Conservation (phyloP, 306 rosid genomes). For the Urtica urens region DNA sequence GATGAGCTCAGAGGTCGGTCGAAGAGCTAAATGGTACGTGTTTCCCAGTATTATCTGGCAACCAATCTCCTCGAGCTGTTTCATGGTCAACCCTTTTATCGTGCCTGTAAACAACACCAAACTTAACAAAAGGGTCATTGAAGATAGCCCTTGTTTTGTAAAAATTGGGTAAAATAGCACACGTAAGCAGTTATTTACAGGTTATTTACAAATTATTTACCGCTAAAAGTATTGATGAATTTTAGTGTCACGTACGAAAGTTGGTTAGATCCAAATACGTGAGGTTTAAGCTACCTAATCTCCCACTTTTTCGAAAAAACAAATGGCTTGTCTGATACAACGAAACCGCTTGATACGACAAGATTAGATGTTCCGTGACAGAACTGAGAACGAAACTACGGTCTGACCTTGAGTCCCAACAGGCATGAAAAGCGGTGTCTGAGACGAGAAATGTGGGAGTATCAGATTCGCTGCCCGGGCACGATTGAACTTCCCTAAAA, state of each 20-base stretch:
- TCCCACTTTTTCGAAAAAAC: no score
- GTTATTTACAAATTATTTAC: no score
- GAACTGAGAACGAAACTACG: neutral
- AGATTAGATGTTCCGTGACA: no score
- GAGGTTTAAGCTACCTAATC: no score
- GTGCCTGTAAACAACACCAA: slow-evolving; percentile 49
- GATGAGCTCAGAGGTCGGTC: slow-evolving; percentile 90
- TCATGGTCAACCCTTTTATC: slow-evolving; percentile 68
- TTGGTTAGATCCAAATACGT: no score
- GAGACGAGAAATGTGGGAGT: slow-evolving; percentile 69
- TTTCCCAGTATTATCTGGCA: slow-evolving; percentile 96
- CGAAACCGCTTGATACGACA: neutral
- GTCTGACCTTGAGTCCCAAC: slow-evolving; percentile 88
- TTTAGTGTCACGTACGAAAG: no score
- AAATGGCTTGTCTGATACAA: no score
- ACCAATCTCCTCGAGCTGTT: slow-evolving; percentile 86
- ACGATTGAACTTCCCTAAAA: slow-evolving; percentile 80
- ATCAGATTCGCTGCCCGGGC: slow-evolving; percentile 80
- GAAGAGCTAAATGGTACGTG: slow-evolving; percentile 86
- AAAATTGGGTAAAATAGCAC: no score
- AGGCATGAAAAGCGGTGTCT: slow-evolving; percentile 95
- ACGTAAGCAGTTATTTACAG: no score
- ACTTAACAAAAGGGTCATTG: no score
- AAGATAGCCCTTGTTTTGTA: no score
- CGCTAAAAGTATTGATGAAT: no score